Base-by-base conservation (phyloP, 1,284 basidiomycete genomes). In the Paramarasmius palmivorus region DNA sequence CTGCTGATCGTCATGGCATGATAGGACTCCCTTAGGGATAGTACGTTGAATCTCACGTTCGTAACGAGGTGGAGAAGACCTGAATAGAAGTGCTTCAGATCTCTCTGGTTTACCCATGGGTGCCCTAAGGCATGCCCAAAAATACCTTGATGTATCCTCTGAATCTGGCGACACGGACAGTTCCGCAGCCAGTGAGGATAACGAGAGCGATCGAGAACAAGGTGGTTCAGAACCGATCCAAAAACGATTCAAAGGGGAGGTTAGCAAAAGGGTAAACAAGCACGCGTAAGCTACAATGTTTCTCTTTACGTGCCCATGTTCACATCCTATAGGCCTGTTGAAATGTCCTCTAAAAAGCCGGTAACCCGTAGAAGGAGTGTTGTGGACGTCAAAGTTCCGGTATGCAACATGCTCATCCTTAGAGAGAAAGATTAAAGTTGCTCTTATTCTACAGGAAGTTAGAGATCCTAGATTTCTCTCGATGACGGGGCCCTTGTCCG, bases 401-500 rank as follows among this genome's bases (percentile, higher is more conserved):
- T 92, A 63, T 56, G 86, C 69, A 54, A 36, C 15, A 20, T n/a
- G 36, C 41, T 9, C 40, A 39, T 49, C 41, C 22, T 26, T 37
- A 47, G 34, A 35, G 19, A 53, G n/a, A n/a, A n/a, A n/a, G n/a
- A n/a, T n/a, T n/a, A n/a, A n/a, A 38, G 44, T n/a, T 49, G 3
- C 20, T 14, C 17, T 12, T 23, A 44, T 9, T 2, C 26, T 23
- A 35, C 45, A 93, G 91, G 80, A 86, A 66, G 71, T 86, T 9
- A 85, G 95, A 38, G 95, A 98, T 72, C 95, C 96, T 2, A 86
- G 95, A 42, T 98, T 98, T 73, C 78, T 92, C 25, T 79, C 85
- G 10, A 70, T 92, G 10, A 78, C 85, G 5, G 93, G 93, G n/a
- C 76, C 83, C 54, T 83, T 89, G 59, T 84, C 89, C 42, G 63